Evolutionary conservation across 768 basidiomycete species (phyloP), one percentile per base, ranked within the genome.

Genomic region (Mycena capillaripes): DNA sequence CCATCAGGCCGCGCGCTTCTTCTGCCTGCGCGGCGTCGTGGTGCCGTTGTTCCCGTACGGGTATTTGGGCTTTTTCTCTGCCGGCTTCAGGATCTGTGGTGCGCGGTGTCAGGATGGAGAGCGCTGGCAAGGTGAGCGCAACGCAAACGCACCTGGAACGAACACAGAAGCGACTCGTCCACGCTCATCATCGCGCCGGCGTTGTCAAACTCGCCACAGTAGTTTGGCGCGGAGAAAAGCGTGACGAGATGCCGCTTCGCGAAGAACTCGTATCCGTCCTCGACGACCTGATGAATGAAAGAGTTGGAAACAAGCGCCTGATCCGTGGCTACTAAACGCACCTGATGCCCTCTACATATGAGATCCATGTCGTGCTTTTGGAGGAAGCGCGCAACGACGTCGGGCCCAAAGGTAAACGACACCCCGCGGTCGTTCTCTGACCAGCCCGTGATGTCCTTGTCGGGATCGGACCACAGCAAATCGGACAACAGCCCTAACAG

Each of bases 181-280:
- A 99, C 97, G 78, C 95, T 97, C 97, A 99, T 99, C 97, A 99
- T 99, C 38, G 97, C 97, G 42, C 97, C 97, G 5, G 97, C 97
- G 82, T 99, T 99, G 83, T 99, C 97, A 79, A 99, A 99, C 86
- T 99, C 95, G 74, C 96, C 94, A 77, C 94, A 95, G 79, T 96
- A 95, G 86, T 96, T 95, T 70, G 97, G 97, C 61, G 97, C 97
- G 27, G 96, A 97, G 86, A 99, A 99, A 53, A 99, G 82, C 50
- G 97, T 99, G 75, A 99, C 97, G 76, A 99, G 84, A 85, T 97
- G 97, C 75, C 97, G 89, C 85, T 99, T 98, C 55, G 97, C 97
- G 79, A 98, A 99, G 85, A 99, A 99, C 81, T 99, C 97, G 82
- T 99, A 99, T 46, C 97, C 97, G 76, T 99, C 97, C 81, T 99